Evolutionary conservation across 2,329 filamentous ascomycete genomes (phyloP).

Genomic region (Elsinoe arachidis): DNA sequence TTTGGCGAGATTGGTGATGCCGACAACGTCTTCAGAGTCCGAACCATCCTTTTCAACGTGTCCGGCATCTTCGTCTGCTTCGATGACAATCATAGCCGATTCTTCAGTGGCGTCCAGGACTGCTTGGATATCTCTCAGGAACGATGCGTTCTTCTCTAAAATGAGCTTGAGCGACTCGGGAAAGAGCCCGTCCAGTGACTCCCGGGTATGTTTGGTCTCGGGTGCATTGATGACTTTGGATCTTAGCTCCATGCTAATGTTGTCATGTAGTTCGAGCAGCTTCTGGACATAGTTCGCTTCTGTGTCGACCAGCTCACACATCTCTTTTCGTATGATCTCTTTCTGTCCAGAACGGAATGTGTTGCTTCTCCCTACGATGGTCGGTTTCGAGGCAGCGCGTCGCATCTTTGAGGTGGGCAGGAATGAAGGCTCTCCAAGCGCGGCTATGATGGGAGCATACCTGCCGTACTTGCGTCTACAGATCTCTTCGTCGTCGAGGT

Average conservation of each 20-base stretch:
- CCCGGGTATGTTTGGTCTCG: slow-evolving; percentile 41
- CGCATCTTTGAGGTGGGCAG: slow-evolving; percentile 76
- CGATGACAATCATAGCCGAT: slow-evolving; percentile 67
- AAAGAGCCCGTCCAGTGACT: slow-evolving; percentile 53
- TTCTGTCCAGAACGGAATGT: slow-evolving; percentile 76
- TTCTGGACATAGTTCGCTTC: slow-evolving; percentile 92
- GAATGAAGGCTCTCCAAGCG: slow-evolving; percentile 78
- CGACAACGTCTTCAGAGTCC: slow-evolving; percentile 32
- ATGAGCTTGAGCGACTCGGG: slow-evolving; percentile 74
- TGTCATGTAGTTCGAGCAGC: slow-evolving; percentile 70
- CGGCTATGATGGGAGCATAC: slow-evolving; percentile 66
- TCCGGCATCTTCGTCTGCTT: slow-evolving; percentile 40
- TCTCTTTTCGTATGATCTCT: slow-evolving; percentile 73
- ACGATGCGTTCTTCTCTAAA: slow-evolving; percentile 69
- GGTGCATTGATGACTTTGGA: slow-evolving; percentile 53
- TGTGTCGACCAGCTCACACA: slow-evolving; percentile 84
- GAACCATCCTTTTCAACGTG: slow-evolving; percentile 56
- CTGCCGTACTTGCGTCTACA: slow-evolving; percentile 62
- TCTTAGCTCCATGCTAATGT: slow-evolving; percentile 72
- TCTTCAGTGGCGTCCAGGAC: slow-evolving; percentile 78
- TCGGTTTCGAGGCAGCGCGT: slow-evolving; percentile 79
- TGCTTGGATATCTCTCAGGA: slow-evolving; percentile 65
- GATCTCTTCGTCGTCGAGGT: slow-evolving; percentile 15
- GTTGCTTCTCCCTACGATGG: slow-evolving; percentile 66
- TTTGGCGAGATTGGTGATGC: slow-evolving; percentile 68